Conservation (phyloP, 352 stramenopile species). For the Thraustochytrium striatum region DNA sequence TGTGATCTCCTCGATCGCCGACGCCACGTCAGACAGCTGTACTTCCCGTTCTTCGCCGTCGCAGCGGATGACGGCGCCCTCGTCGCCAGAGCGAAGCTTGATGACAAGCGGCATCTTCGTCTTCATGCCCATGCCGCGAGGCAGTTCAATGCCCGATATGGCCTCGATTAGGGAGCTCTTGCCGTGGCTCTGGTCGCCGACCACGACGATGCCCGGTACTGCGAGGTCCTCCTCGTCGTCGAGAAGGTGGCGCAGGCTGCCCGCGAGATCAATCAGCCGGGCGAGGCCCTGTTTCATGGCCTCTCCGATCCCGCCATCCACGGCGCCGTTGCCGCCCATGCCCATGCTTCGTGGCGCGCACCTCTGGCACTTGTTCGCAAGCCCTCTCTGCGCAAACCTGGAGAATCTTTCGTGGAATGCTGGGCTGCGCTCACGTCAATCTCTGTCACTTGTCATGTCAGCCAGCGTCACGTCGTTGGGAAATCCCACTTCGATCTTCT, state of each 20-base stretch:
- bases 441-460: too few species aligned
- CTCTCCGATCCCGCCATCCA: too few species aligned
- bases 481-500: too few species aligned
- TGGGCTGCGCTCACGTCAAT: too few species aligned
- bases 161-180: slow-evolving; percentile 18
- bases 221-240: slow-evolving; percentile 6
- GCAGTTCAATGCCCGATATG: background rate
- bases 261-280: background rate
- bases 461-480: too few species aligned
- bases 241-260: background rate
- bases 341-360: too few species aligned
- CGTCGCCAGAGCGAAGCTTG: background rate
- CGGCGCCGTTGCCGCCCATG: too few species aligned
- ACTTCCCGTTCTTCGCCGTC: background rate
- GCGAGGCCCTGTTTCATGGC: too few species aligned
- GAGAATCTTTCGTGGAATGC: too few species aligned
- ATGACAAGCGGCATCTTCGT: slow-evolving; percentile 24
- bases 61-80: background rate
- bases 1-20: background rate
- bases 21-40: background rate
- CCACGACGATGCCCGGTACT: background rate
- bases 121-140: slow-evolving; percentile 28
- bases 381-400: too few species aligned
- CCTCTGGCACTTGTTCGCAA: too few species aligned
- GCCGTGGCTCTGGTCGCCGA: slow-evolving; percentile 18